Evolutionary conservation across 1,284 basidiomycete genomes (phyloP).

Genomic region (Cerrena zonata): DNA sequence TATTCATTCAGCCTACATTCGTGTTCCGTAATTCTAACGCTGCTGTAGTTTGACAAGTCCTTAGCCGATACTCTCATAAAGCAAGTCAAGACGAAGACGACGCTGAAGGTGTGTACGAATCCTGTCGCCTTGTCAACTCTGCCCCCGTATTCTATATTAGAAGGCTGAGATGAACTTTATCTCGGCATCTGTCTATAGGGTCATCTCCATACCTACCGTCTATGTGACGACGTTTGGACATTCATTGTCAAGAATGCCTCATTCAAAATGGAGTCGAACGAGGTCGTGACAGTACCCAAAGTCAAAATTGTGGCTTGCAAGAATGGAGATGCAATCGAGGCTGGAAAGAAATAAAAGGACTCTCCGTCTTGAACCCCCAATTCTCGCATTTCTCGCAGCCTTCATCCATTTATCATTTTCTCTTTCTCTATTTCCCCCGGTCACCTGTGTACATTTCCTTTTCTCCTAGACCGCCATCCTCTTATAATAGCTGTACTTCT

Average conservation of each 20-base stretch:
- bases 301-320: constrained; percentile 97
- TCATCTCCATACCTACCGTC: constrained; percentile 85
- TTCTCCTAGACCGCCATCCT: neutral
- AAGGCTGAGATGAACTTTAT: neutral
- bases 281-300: constrained; percentile 68
- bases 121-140: neutral
- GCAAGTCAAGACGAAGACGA: constrained; percentile 88
- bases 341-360: constrained; percentile 65
- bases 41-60: constrained; percentile 88
- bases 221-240: constrained; percentile 96
- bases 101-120: constrained; percentile 65
- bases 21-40: too few species aligned
- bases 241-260: constrained; percentile 88
- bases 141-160: neutral
- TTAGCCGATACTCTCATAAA: constrained; percentile 86
- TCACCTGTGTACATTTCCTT: neutral
- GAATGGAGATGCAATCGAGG: constrained; percentile 79
- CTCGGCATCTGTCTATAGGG: constrained; percentile 45
- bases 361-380: neutral
- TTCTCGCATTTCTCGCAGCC: neutral
- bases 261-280: constrained; percentile 92
- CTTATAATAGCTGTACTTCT: constrained; percentile 1
- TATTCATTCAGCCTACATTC: constrained; percentile 3
- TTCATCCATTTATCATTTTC: too few species aligned
- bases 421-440: neutral